Percentiles rank a stretch among this genome's conserved stretches.
phyloP scores from a whole-genome alignment of 306 rosid species.

The Potentilla sterilis region DNA sequence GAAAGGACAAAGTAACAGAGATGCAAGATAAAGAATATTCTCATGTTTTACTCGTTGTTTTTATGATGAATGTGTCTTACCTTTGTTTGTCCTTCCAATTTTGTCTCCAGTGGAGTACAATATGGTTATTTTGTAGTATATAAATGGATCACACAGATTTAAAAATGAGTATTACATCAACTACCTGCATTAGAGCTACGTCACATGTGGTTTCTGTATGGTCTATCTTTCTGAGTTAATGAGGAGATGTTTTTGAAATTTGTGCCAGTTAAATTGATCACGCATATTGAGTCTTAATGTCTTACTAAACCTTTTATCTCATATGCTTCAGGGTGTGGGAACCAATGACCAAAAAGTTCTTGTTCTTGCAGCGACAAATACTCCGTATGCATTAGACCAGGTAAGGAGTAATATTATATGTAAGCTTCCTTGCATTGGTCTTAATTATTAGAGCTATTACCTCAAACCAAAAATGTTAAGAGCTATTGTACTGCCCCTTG shows the following conservation, averaged over 20 bases:
- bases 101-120: neutral
- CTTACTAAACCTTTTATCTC: conserved; percentile 23
- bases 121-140: no score
- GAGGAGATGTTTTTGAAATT: neutral
- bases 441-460: conserved; percentile 6
- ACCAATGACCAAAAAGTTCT: conserved; percentile 93
- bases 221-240: neutral
- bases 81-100: neutral
- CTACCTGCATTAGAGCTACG: neutral
- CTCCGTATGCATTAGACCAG: conserved; percentile 98
- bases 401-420: conserved; percentile 35
- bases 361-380: conserved; percentile 98
- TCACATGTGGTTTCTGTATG: neutral
- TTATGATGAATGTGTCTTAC: neutral
- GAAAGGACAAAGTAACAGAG: neutral
- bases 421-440: neutral
- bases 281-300: neutral
- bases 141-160: neutral
- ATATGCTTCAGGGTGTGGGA: conserved; percentile 81
- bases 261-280: neutral
- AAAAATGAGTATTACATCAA: neutral
- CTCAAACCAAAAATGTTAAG: neutral
- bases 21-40: neutral
- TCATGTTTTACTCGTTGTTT: neutral
- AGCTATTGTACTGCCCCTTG: neutral